Evolutionary conservation across 768 basidiomycete genomes (phyloP).

Genomic region (Phaffia australis): DNA sequence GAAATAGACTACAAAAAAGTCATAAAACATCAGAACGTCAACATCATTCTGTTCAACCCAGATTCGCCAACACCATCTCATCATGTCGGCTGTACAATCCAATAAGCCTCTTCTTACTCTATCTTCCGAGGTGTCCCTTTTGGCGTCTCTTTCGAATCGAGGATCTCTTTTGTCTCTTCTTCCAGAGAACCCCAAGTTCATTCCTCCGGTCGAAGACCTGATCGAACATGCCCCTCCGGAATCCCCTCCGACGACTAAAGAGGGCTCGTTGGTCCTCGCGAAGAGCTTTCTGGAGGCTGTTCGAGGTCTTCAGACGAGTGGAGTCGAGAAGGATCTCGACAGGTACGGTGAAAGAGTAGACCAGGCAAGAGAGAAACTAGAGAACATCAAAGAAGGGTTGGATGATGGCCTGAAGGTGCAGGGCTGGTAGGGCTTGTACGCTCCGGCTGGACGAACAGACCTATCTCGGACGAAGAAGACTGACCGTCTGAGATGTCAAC

Average conservation of each 20-base stretch:
- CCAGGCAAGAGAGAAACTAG: neutral
- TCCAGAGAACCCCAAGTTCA: neutral
- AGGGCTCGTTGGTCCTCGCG: neutral
- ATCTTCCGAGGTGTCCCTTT: neutral
- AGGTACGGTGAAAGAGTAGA: neutral
- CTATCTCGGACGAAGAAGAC: neutral
- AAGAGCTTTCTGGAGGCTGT: neutral
- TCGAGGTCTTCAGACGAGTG: neutral
- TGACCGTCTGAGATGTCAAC: neutral
- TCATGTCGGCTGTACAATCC: no score
- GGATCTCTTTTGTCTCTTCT: constrained; percentile 3
- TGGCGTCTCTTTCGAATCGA: neutral
- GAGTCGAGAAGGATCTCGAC: constrained; percentile 2
- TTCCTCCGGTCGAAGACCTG: neutral
- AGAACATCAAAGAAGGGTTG: constrained; percentile 5
- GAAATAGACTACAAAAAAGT: no score
- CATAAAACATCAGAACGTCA: no score
- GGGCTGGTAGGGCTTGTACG: neutral
- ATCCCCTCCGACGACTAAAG: constrained; percentile 2
- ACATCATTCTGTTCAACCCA: no score
- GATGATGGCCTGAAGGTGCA: neutral
- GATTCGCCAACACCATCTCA: no score
- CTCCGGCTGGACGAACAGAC: neutral
- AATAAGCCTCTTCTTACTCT: no score
- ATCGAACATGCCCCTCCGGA: neutral